Evolutionary conservation across 1,284 basidiomycete species (phyloP).

Genomic region (Marasmius oreades): DNA sequence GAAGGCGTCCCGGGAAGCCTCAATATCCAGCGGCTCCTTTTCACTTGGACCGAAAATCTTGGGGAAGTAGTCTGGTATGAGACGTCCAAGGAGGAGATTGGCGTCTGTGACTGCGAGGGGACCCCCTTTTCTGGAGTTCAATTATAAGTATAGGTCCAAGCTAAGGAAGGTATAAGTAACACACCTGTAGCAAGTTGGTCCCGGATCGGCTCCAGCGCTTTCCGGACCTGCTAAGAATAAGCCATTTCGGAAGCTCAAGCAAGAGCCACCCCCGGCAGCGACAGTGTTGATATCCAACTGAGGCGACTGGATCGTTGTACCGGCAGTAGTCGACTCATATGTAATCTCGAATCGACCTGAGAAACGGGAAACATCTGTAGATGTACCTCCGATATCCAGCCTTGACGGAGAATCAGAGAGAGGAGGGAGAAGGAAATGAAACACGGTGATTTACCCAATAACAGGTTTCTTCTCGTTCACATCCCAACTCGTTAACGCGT

Average conservation of each 20-base stretch:
- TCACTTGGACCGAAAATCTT: conserved; percentile 88
- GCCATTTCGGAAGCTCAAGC: conserved; percentile 78
- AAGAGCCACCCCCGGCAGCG: conserved; percentile 85
- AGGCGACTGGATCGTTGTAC: conserved; percentile 84
- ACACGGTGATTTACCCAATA: conserved; percentile 56
- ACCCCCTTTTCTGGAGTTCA: conserved; percentile 68
- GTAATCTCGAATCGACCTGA: conserved; percentile 85
- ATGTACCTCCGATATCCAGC: conserved; percentile 83
- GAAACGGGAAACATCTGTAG: conserved; percentile 87
- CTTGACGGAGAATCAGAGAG: conserved; percentile 28
- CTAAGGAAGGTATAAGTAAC: conserved; percentile 11
- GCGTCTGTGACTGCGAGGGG: conserved; percentile 86
- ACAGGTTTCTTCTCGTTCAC: conserved; percentile 59
- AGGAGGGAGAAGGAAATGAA: background rate
- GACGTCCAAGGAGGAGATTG: conserved; percentile 78
- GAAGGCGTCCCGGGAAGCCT: conserved; percentile 64
- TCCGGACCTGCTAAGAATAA: conserved; percentile 83
- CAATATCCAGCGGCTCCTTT: conserved; percentile 75
- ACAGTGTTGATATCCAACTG: conserved; percentile 89
- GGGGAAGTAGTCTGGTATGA: conserved; percentile 82
- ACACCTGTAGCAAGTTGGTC: conserved; percentile 77
- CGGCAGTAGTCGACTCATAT: conserved; percentile 90
- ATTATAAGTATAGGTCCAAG: background rate
- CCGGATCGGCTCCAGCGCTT: conserved; percentile 82
- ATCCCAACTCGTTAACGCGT: conserved; percentile 84